phyloP scores from a whole-genome alignment of 2,329 filamentous ascomycete genomes.

The Calonectria naviculata region DNA sequence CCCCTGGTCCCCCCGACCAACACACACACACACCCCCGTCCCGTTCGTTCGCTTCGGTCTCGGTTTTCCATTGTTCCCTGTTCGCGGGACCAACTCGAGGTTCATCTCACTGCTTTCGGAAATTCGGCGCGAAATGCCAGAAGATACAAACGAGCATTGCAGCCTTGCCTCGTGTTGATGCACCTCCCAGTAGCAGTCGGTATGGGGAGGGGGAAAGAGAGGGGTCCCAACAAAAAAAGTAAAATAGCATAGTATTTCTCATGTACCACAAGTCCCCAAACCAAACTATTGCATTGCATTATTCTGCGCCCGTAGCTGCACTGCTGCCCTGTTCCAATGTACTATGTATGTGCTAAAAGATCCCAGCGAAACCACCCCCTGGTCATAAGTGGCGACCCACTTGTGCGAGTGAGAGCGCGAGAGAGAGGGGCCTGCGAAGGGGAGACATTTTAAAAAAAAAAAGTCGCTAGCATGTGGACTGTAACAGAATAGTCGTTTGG shows the following conservation, averaged over 20 bases:
- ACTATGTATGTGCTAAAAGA: neutral
- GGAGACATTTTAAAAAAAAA: neutral
- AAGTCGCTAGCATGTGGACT: conserved; percentile 4
- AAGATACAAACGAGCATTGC: neutral
- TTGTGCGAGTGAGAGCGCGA: neutral
- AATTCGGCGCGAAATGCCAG: conserved; percentile 4
- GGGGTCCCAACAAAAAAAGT: neutral
- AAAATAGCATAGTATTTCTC: neutral
- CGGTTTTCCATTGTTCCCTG: neutral
- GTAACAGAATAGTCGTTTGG: conserved; percentile 15
- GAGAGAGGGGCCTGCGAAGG: neutral
- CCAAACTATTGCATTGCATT: neutral
- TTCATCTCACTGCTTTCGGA: neutral
- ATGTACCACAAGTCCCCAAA: neutral
- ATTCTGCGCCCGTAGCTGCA: neutral
- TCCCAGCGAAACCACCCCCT: neutral
- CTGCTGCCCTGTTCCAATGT: conserved; percentile 2
- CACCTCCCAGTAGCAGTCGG: neutral
- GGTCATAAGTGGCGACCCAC: conserved; percentile 9
- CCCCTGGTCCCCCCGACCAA: neutral
- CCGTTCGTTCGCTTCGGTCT: neutral
- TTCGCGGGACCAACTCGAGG: neutral
- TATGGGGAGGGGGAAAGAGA: neutral
- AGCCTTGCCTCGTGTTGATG: no score
- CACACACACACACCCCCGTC: neutral